These are phyloP conservation scores for Ceratonia siliqua DNA, from an alignment of 306 rosid genomes.

Conservation along the genomic window DNA sequence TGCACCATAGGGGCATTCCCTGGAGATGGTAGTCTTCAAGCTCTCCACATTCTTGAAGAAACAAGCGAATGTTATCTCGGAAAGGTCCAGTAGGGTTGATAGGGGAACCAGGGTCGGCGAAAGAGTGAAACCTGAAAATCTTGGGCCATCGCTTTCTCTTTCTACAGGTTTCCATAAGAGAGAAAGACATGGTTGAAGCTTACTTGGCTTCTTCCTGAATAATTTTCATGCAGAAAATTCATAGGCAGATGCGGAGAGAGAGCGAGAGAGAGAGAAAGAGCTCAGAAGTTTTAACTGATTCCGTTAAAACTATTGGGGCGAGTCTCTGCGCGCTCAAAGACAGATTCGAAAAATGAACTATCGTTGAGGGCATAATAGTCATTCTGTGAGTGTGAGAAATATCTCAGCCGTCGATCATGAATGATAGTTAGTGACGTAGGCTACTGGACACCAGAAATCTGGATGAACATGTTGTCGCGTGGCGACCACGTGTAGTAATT, in stretches of 20 bases:
- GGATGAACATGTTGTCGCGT: not conserved
- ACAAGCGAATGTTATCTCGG: slow-evolving; percentile 64
- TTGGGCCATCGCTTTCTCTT: slow-evolving; percentile 72
- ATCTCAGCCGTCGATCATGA: not conserved
- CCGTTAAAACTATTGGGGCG: slow-evolving; percentile 2
- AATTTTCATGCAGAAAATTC: not conserved
- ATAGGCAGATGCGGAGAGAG: not conserved
- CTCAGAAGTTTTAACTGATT: slow-evolving; percentile 10
- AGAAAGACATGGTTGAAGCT: slow-evolving; percentile 50
- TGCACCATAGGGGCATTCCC: slow-evolving; percentile 69
- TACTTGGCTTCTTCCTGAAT: slow-evolving; percentile 14
- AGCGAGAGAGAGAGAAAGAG: not conserved
- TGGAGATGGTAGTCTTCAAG: slow-evolving; percentile 52
- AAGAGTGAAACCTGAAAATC: slow-evolving; percentile 58
- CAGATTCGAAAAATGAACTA: not conserved
- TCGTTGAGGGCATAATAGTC: not conserved
- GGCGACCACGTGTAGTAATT: not conserved
- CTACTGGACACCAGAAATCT: not conserved
- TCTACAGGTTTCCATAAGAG: slow-evolving; percentile 59
- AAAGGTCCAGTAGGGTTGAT: slow-evolving; percentile 51
- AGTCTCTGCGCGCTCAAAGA: not conserved
- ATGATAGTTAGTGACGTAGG: not conserved
- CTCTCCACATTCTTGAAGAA: slow-evolving; percentile 71
- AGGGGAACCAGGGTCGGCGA: slow-evolving; percentile 65
- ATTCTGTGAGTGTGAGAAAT: not conserved